These are phyloP conservation scores for Heliamphora pulchella DNA, from an alignment of 179 eudicot species.

Conservation along the genomic window DNA sequence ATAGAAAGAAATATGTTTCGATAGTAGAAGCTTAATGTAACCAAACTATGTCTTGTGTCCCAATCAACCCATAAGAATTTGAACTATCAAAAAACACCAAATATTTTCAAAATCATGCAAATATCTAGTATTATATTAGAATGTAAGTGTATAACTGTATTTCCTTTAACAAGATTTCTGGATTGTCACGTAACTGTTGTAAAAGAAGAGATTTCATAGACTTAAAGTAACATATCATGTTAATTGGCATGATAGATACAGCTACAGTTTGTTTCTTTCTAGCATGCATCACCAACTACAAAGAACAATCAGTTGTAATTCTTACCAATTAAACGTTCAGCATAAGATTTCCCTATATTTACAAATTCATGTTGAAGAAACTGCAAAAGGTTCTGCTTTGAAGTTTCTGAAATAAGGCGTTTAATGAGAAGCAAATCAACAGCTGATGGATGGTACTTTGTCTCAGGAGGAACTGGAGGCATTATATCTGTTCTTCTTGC, in stretches of 20 bases:
- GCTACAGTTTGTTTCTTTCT: neutral
- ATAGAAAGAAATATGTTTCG: too few species aligned
- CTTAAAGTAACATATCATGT: neutral
- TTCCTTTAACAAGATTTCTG: neutral
- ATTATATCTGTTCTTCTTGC: conserved; percentile 94
- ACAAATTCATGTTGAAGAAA: conserved; percentile 98
- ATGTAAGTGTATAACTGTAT: neutral
- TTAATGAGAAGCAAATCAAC: conserved; percentile 96
- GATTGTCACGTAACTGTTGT: neutral
- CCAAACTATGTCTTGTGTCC: too few species aligned
- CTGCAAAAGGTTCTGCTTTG: conserved; percentile 73
- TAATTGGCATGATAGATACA: neutral
- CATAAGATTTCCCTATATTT: conserved; percentile 73
- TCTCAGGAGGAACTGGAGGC: conserved; percentile 93
- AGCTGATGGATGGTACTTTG: conserved; percentile 97
- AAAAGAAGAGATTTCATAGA: neutral
- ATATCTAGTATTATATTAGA: neutral
- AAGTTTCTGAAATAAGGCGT: conserved; percentile 83
- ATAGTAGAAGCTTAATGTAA: too few species aligned
- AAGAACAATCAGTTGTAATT: conserved; percentile 9
- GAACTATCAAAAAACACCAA: too few species aligned
- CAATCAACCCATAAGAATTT: too few species aligned
- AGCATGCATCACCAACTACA: neutral
- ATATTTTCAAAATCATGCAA: too few species aligned
- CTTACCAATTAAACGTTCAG: conserved; percentile 91